Evolutionary conservation across 2,329 filamentous ascomycete genomes (phyloP), one percentile per base, ranked within the genome.

Genomic region (Podosphaera xanthii): DNA sequence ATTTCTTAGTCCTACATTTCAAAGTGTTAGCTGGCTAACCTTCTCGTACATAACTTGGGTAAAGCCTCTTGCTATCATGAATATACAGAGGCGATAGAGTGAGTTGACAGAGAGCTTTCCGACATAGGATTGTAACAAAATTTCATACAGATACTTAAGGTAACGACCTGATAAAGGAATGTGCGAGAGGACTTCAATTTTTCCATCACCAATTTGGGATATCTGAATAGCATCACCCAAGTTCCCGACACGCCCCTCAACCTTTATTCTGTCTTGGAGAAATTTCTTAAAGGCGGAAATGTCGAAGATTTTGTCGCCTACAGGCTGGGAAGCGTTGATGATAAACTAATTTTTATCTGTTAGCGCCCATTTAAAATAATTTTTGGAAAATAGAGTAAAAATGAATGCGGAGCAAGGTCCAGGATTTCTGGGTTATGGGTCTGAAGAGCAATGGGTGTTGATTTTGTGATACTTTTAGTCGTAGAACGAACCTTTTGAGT

Each of bases 231-330:
- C 82, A 72, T 97, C 92, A 73, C 92, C 92, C 69, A 98, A 86
- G 84, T 98, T 97, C 70, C 90, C 90, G 72, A 91, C 90, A 73
- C 89, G 91, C 78, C 91, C 91, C 69, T 96, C 92, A 70, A 98
- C 89, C 87, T 98, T 98, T 84, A 98, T 94, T 78, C 87, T 89
- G 77, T 97, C 92, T 82, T 96, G 90, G 65, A 98, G 87, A 86
- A 98, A 98, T 84, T 97, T 97, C 80, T 96, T 90, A 75, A 98
- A 98, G 69, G 90, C 90, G 70, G 87, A 83, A 74, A 95, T 84
- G 76, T 98, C 92, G 83, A 98, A 97, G 83, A 98, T 98, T 85
- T 97, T 97, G 83, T 98, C 92, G 79, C 83, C 87, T 69, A 90
- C 90, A 71, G 92, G 92, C 79, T 97, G 91, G 71, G 87, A 90